Evolutionary conservation across 1,284 basidiomycete species (phyloP).

Genomic region (Meripilus lineatus): DNA sequence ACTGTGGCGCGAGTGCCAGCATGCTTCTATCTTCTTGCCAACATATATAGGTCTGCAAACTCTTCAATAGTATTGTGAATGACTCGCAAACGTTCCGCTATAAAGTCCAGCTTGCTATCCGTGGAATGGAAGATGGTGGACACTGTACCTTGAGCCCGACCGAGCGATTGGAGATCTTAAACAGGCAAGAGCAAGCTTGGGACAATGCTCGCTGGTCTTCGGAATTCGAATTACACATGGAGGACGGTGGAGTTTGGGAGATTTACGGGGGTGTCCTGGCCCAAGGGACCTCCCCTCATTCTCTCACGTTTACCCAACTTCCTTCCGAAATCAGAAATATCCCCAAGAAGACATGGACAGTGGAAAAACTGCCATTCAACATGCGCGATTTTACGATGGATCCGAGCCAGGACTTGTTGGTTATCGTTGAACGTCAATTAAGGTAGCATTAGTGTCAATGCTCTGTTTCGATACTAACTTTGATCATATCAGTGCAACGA

Average conservation of each 20-base stretch:
- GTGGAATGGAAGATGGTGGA: conserved; percentile 45
- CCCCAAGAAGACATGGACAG: conserved; percentile 41
- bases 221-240: conserved; percentile 34
- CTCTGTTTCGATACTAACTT: not conserved
- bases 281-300: conserved; percentile 30
- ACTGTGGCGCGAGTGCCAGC: no score
- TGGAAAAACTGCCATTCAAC: conserved; percentile 32
- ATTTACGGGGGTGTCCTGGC: conserved; percentile 57
- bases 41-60: conserved; percentile 38
- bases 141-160: conserved; percentile 22
- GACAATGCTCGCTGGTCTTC: conserved; percentile 35
- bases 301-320: conserved; percentile 42
- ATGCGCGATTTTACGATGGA: conserved; percentile 62
- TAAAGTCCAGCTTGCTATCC: conserved; percentile 45
- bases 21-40: not conserved
- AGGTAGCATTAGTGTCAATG: no score
- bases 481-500: no score
- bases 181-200: conserved; percentile 45
- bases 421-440: conserved; percentile 41
- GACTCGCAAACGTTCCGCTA: conserved; percentile 41
- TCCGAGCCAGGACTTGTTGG: conserved; percentile 54
- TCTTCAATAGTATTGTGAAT: conserved; percentile 34
- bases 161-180: conserved; percentile 39
- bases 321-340: conserved; percentile 46
- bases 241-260: conserved; percentile 38